Conservation (phyloP, 257 asterid genomes). For the Solanum chilense region DNA sequence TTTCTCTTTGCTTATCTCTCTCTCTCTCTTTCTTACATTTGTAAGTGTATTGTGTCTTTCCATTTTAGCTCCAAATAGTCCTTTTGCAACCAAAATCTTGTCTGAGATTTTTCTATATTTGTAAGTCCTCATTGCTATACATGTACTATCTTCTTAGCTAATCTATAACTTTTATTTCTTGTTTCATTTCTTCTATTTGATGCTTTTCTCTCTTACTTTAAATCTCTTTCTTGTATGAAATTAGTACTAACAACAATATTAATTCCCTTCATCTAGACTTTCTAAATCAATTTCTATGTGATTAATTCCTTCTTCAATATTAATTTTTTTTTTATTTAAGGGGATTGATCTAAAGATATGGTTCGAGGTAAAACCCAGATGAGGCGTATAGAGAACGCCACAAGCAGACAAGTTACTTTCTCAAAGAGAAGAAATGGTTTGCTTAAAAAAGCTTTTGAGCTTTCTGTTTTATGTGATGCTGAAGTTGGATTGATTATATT, state of each 20-base stretch:
- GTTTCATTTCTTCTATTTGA: background rate
- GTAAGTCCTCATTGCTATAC: constrained; percentile 18
- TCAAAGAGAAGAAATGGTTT: constrained; percentile 83
- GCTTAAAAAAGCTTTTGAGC: constrained; percentile 74
- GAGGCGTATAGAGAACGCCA: constrained; percentile 89
- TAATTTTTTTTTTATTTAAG: background rate
- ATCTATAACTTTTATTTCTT: background rate
- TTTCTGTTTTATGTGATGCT: constrained; percentile 84
- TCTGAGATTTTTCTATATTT: constrained; percentile 47
- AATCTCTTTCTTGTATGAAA: background rate
- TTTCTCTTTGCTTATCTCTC: background rate
- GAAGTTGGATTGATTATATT: constrained; percentile 66
- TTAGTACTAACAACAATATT: background rate
- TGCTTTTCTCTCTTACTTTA: background rate
- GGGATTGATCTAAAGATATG: constrained; percentile 20
- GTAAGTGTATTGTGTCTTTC: background rate
- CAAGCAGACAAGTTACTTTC: constrained; percentile 89
- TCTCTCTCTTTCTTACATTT: background rate
- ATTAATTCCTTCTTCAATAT: background rate
- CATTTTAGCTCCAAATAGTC: constrained; percentile 36
- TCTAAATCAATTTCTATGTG: background rate
- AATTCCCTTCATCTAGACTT: background rate
- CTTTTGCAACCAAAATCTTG: constrained; percentile 30
- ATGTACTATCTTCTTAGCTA: background rate
- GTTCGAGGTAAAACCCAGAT: constrained; percentile 90